Base-by-base conservation (phyloP, 768 basidiomycete genomes). In the Leccinum boreale region DNA sequence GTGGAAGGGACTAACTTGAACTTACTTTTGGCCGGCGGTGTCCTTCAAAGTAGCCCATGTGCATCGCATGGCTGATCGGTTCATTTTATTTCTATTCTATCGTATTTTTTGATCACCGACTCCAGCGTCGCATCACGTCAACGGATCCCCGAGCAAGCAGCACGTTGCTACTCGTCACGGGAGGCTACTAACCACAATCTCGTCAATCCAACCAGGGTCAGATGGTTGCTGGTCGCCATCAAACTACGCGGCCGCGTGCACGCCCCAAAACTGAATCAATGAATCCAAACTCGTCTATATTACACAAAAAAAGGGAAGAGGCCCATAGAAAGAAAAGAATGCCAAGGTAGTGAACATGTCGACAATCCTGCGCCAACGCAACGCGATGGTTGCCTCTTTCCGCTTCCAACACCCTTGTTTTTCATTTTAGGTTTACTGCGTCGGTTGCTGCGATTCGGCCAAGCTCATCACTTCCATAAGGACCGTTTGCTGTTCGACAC, bases 381-480 rank as follows among this genome's bases (percentile, higher is more conserved):
- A 47, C 24, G 12, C 21, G 6, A 46, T 12, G 19, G n/a, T 17
- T 4, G 15, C 46, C 23, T 47, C 24, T 15, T 15, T 26, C 8
- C 8, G 9, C 24, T n/a, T 48, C 47, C 15, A 23, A 4, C 26
- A 2, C 1, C 12, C 19, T 23, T 24, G 6, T 48, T 48, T 26
- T 15, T 24, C 15, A 4, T 26, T n/a, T 26, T 48, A 17, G 19
- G 17, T 26, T 56, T 23, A 64, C 60, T 67, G 54, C 2, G 58
- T 35, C 26, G 52, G 56, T n/a, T 36, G 55, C 26, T 64, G 66
- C 12, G 62, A 26, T 62, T 88, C 87, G 28, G 89, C 89, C 67
- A 81, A 77, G 52, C 80, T 78, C 89, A 92, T 90, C 58, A 92
- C 83, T 67, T 94, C 91, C 89, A 92, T 92, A 56, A 93, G 79